These are phyloP conservation scores for Cajanus cajan DNA, from an alignment of 306 rosid genomes.

Conservation along the genomic window DNA sequence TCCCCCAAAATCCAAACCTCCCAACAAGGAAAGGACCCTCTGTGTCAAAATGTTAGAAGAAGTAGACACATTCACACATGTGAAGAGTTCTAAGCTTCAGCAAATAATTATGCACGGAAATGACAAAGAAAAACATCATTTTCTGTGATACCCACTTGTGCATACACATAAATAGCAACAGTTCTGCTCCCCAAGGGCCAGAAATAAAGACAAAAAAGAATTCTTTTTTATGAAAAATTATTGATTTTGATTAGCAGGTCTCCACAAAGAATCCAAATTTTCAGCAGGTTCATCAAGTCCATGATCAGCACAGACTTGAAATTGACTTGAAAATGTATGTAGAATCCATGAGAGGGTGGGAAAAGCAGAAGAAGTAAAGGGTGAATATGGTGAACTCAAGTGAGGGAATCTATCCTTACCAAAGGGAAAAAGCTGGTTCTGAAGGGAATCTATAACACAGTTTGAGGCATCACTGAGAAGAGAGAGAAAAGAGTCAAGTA, in stretches of 20 bases:
- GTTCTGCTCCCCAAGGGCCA: neutral
- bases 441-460: slow-evolving; percentile 18
- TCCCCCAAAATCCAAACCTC: neutral
- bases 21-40: neutral
- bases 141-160: neutral
- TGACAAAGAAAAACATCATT: neutral
- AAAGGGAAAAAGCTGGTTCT: neutral
- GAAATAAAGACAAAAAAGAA: neutral
- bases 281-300: neutral
- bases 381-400: neutral
- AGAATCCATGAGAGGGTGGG: neutral
- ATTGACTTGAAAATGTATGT: neutral
- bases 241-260: neutral
- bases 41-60: neutral
- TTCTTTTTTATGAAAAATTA: neutral
- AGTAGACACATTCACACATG: slow-evolving; percentile 18
- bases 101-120: neutral
- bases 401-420: slow-evolving; percentile 16
- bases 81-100: slow-evolving; percentile 2
- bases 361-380: neutral
- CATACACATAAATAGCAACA: slow-evolving; percentile 15
- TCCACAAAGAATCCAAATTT: neutral
- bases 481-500: neutral
- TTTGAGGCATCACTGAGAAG: neutral
- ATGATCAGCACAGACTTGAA: neutral